These are phyloP conservation scores for Litsea cubeba DNA, from an alignment of 164 flowering plant genomes.

Conservation along the genomic window DNA sequence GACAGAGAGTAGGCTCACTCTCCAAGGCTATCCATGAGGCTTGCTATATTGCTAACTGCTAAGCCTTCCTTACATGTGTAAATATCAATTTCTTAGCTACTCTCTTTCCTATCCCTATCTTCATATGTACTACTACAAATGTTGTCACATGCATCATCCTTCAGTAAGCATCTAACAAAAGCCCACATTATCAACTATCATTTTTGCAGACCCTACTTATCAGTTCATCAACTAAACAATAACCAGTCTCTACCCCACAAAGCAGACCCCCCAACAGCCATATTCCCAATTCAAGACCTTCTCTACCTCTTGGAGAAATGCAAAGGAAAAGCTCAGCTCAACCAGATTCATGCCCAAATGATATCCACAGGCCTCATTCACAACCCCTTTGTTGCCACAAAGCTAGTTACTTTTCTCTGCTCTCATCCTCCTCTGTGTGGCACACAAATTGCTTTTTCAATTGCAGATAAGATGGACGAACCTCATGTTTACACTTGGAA, in stretches of 20 bases:
- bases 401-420: not conserved
- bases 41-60: not conserved
- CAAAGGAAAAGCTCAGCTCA: slow-evolving; percentile 19
- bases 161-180: not conserved
- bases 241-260: not conserved
- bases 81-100: not conserved
- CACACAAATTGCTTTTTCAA: not conserved
- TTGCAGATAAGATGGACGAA: slow-evolving; percentile 21
- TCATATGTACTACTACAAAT: not conserved
- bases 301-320: slow-evolving; percentile 18
- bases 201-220: not conserved
- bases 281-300: slow-evolving; percentile 2
- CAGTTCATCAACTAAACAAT: not conserved
- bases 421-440: not conserved
- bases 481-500: slow-evolving; percentile 38
- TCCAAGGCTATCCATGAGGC: too few relatives aligned
- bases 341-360: slow-evolving; percentile 34
- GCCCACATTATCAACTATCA: not conserved
- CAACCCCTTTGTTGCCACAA: slow-evolving; percentile 1
- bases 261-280: not conserved
- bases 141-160: not conserved
- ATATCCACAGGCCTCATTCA: slow-evolving; percentile 27
- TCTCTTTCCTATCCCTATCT: not conserved
- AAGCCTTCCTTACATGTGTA: not conserved
- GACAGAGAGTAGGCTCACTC: too few relatives aligned